Evolutionary conservation across 129 eudicot genomes (phyloP).

Genomic region (Lactuca sativa): DNA sequence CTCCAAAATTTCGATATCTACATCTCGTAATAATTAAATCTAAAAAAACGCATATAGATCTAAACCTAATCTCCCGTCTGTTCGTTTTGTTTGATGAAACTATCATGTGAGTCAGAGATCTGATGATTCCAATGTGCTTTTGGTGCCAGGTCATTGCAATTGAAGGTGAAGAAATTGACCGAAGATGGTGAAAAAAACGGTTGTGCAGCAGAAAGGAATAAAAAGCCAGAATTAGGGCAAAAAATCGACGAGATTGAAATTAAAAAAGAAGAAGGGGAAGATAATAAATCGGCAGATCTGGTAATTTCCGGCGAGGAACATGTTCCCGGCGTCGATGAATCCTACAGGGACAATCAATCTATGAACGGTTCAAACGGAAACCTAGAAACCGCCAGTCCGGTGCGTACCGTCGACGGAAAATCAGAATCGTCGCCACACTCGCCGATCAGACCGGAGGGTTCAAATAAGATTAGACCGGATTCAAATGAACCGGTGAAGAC

Average conservation of each 20-base stretch:
- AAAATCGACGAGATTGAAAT: constrained; percentile 23
- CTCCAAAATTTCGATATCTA: constrained; percentile 76
- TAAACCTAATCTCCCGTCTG: constrained; percentile 4
- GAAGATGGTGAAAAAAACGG: constrained; percentile 51
- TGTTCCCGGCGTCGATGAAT: constrained; percentile 27
- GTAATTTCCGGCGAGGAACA: constrained; percentile 21
- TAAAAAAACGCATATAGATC: constrained; percentile 10
- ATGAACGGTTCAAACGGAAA: constrained; percentile 71
- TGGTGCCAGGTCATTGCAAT: constrained; percentile 67
- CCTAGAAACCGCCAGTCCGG: constrained; percentile 36
- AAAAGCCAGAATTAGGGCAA: constrained; percentile 43
- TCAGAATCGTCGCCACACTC: constrained; percentile 31
- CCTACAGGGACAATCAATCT: constrained; percentile 51
- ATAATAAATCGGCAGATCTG: constrained; percentile 36
- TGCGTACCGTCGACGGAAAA: constrained; percentile 22
- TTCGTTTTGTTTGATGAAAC: neutral
- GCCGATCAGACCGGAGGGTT: constrained; percentile 47
- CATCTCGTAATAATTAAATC: constrained; percentile 64
- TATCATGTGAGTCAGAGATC: neutral
- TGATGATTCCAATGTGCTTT: constrained; percentile 19
- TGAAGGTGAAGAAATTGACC: constrained; percentile 71
- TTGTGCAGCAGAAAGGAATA: constrained; percentile 14
- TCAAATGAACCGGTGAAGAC: constrained; percentile 26
- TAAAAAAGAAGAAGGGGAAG: constrained; percentile 26
- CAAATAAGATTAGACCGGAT: constrained; percentile 59